A percentile compares a stretch with the other conserved stretches of the same genome.
phyloP scores from a whole-genome alignment of 371 early-diverging fungal species.

The Mortierella sp. region DNA sequence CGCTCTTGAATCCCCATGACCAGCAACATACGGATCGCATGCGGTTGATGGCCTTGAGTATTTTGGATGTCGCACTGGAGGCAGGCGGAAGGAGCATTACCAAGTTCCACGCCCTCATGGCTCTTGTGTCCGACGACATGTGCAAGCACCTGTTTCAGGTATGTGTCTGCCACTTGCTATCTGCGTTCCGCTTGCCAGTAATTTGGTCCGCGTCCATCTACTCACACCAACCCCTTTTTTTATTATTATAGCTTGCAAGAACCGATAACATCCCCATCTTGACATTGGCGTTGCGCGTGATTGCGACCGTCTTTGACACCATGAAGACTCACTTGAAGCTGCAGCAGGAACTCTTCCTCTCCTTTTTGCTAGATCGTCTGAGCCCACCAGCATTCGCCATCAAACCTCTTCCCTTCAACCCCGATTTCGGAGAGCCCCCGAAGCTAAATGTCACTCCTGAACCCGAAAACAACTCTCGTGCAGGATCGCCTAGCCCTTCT shows the following conservation, averaged over 20 bases:
- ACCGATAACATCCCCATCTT: slow-evolving; percentile 74
- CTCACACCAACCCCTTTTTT: slow-evolving; percentile 1
- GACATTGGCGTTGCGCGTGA: slow-evolving; percentile 72
- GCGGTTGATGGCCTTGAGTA: slow-evolving; percentile 88
- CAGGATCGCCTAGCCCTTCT: slow-evolving; percentile 50
- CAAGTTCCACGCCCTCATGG: slow-evolving; percentile 74
- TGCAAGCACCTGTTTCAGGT: slow-evolving; percentile 90
- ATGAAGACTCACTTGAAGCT: slow-evolving; percentile 76
- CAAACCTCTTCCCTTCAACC: slow-evolving; percentile 46
- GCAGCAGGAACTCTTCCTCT: slow-evolving; percentile 86
- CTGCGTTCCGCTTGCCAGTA: background rate
- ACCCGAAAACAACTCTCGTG: slow-evolving; percentile 44
- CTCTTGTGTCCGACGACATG: slow-evolving; percentile 86
- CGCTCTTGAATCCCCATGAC: slow-evolving; percentile 91
- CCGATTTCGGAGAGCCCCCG: slow-evolving; percentile 45
- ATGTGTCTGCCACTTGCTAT: background rate
- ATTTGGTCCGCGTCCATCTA: background rate
- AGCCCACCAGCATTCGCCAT: slow-evolving; percentile 63
- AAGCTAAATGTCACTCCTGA: slow-evolving; percentile 42
- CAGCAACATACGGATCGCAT: slow-evolving; percentile 94
- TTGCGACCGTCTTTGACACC: slow-evolving; percentile 83
- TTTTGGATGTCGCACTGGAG: slow-evolving; percentile 85
- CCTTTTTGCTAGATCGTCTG: slow-evolving; percentile 79
- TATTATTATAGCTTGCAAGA: slow-evolving; percentile 64
- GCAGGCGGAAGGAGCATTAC: slow-evolving; percentile 86